These are phyloP conservation scores for Coprinopsis cinerea DNA, from an alignment of 768 basidiomycete species.

Conservation along the genomic window DNA sequence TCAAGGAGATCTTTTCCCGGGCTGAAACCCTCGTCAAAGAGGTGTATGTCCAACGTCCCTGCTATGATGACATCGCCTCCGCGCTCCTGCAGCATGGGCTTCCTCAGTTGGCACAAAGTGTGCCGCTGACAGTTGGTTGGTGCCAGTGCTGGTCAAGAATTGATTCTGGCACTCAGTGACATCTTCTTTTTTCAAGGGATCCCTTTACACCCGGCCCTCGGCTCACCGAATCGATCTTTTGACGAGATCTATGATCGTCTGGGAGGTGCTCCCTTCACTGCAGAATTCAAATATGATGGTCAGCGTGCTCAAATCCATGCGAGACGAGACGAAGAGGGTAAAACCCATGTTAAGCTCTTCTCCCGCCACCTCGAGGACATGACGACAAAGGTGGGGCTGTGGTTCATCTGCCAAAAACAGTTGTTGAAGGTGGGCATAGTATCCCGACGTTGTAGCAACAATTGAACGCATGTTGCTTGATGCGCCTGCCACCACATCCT, in stretches of 20 bases:
- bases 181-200: constrained; percentile 41
- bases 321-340: constrained; percentile 22
- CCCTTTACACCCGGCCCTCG: constrained; percentile 81
- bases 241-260: constrained; percentile 76
- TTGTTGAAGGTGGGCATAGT: constrained; percentile 35
- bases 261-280: constrained; percentile 60
- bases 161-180: not conserved
- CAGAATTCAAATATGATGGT: constrained; percentile 92
- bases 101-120: constrained; percentile 48
- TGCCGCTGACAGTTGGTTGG: constrained; percentile 68
- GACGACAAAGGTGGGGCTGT: constrained; percentile 66
- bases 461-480: constrained; percentile 44
- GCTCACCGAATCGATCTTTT: constrained; percentile 80
- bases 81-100: constrained; percentile 60
- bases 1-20: constrained; percentile 37
- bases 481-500: constrained; percentile 42
- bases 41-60: constrained; percentile 75
- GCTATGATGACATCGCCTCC: constrained; percentile 62
- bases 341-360: constrained; percentile 56
- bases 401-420: not conserved
- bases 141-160: not conserved
- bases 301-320: constrained; percentile 82
- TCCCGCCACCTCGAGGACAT: constrained; percentile 89
- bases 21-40: constrained; percentile 65
- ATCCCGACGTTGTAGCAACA: constrained; percentile 72